Conservation (phyloP, 2,329 filamentous ascomycete species). For the Clonostachys sp. region DNA sequence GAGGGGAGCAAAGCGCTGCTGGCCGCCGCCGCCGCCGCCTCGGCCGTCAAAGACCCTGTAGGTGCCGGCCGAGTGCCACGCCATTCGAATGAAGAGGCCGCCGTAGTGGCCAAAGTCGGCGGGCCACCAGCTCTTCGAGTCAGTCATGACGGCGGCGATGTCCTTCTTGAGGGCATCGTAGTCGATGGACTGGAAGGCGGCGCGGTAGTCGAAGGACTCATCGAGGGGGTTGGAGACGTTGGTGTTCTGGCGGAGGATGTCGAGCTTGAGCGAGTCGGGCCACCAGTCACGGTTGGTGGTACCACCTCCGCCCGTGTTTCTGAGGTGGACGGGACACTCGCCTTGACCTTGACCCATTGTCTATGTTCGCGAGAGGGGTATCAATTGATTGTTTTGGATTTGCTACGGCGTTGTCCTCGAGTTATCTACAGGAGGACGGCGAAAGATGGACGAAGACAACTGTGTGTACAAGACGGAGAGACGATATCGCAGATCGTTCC, state of each 20-base stretch:
- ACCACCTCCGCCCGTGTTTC: slow-evolving; percentile 54
- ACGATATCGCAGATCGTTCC: too few species aligned
- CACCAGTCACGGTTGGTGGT: slow-evolving; percentile 70
- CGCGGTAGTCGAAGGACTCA: slow-evolving; percentile 68
- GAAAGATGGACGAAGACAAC: too few species aligned
- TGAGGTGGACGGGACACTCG: slow-evolving; percentile 22
- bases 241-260: slow-evolving; percentile 70
- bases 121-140: slow-evolving; percentile 78
- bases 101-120: slow-evolving; percentile 80
- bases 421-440: too few species aligned
- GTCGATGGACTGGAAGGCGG: slow-evolving; percentile 63
- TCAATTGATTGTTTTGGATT: too few species aligned
- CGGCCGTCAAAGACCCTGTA: slow-evolving; percentile 73
- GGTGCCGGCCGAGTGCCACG: slow-evolving; percentile 76
- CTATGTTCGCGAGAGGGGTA: too few species aligned
- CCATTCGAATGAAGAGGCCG: slow-evolving; percentile 75
- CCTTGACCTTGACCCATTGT: slow-evolving; percentile 4
- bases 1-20: slow-evolving; percentile 76
- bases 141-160: slow-evolving; percentile 63
- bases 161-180: slow-evolving; percentile 72
- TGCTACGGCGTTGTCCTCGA: too few species aligned
- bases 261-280: slow-evolving; percentile 63
- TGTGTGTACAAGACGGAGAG: too few species aligned
- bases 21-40: slow-evolving; percentile 65
- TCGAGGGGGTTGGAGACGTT: slow-evolving; percentile 57